Evolutionary conservation across 768 basidiomycete genomes (phyloP), one percentile per base, ranked within the genome.

Genomic region (Exidia glandulosa): DNA sequence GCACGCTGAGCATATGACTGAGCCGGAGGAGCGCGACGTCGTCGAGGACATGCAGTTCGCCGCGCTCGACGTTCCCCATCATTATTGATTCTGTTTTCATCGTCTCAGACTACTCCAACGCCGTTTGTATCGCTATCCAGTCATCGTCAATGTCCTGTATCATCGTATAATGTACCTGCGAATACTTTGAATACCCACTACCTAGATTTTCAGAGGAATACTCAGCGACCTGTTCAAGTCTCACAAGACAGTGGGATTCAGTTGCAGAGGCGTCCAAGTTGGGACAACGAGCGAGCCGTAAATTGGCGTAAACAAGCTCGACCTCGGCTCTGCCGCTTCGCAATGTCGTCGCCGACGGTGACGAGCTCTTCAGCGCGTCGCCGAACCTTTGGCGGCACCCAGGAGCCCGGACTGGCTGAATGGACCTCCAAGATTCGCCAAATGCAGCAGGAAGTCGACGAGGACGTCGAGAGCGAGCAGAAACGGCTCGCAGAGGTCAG

Each of bases 341-440:
- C 27, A 6, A 54, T 54, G 50, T 54, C 50, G 50, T 54, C 50
- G 14, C 50, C 50, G 4, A 54, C 27, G 25, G 25, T 31, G 30
- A 31, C 50, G 25, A 31, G 27, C 50, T 27, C 50, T 23, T 54
- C 50, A 27, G 41, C 62, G 14, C 60, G 60, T 10, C 57, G 63
- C 54, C 57, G 54, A n/a, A 62, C 63, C 12, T 61, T 58, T 41
- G 62, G 62, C 27, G 37, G 57, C 30, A 50, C 30, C 30, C 76
- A 84, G 23, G 87, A 88, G 65, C 74, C 77, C 2, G 85, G 82
- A 56, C 76, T 90, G n/a, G 79, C 87, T 16, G 87, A 91, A 70
- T 91, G 89, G 89, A 81, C 88, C 14, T 85, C 74, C 71, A 85
- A 79, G 75, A 89, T 92, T 69, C 86, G 85, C 69, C 86, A 82